Base-by-base conservation (phyloP, 177 flowering plant species). In the Vitis hybrid region DNA sequence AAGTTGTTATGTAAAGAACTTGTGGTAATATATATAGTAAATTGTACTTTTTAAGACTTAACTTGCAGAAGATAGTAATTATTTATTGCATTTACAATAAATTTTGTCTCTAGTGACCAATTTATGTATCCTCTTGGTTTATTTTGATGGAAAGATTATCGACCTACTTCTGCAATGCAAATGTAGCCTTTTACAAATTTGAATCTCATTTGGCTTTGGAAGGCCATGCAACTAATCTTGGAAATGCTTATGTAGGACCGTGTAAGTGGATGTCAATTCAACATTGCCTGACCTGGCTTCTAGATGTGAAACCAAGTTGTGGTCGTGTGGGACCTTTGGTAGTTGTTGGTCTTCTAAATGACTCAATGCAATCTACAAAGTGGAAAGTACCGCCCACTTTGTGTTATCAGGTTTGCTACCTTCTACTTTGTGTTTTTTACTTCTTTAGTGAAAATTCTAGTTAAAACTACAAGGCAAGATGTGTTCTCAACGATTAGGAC, bases 261-360 rank as follows among this genome's bases (percentile, higher is more conserved):
- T 79, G 76, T 59, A 86, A 76, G 76, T 94, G 97, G 98, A 83
- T 88, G 84, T 77, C 85, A 56, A 51, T 72, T 17, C 68, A 81
- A 67, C 76, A 77, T 71, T 85, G 94, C 83, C 69, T 72, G 10
- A 70, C 79, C 61, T 74, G 70, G 78, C 91, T 92, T 71, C 51
- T 81, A 62, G 82, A 88, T 30, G 95, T 87, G 74, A 84, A 83
- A 71, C 83, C 86, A 64, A 58, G 75, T 57, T 76, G 79, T 81
- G 85, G 79, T 64, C 97, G 98, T 18, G 58, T 94, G n/a, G 98
- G 98, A 54, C 91, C 88, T 56, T 71, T 89, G 77, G 85, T 77
- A 17, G 89, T 78, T 75, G 52, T 70, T 74, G 93, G 97, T 57
- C 80, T 87, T 73, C 70, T 88, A 55, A 81, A 78, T 75, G 90